Percentiles rank a stretch among this genome's conserved stretches.
Conservation (phyloP, 306 rosid genomes). For the Acacia crassicarpa region DNA sequence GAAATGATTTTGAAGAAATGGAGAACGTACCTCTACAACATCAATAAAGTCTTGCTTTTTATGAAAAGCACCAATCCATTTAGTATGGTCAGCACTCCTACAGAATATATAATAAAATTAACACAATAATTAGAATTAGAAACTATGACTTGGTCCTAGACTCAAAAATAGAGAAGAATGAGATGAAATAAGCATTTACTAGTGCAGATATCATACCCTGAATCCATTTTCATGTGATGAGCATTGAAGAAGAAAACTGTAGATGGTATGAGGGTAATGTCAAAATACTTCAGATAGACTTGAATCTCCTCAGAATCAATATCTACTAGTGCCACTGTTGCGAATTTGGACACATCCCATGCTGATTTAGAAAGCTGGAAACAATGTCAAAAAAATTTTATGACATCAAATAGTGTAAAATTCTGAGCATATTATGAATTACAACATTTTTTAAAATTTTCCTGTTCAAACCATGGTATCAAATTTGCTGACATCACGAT, state of each 20-base stretch:
- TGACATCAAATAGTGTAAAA: not conserved
- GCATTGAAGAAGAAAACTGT: constrained; percentile 92
- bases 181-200: not conserved
- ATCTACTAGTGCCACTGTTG: constrained; percentile 71
- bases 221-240: constrained; percentile 98
- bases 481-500: not conserved
- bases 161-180: not conserved
- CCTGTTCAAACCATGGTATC: not conserved
- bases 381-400: not conserved
- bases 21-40: constrained; percentile 50
- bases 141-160: not conserved
- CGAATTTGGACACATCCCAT: constrained; percentile 82
- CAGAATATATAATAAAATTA: not conserved
- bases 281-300: constrained; percentile 76
- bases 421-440: not conserved
- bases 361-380: constrained; percentile 76
- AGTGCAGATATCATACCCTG: constrained; percentile 48
- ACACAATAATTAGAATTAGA: not conserved
- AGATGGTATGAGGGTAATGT: constrained; percentile 77
- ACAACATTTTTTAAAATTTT: not conserved
- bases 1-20: constrained; percentile 20
- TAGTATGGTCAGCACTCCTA: constrained; percentile 62
- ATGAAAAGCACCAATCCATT: constrained; percentile 60
- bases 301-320: constrained; percentile 73
- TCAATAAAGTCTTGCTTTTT: constrained; percentile 55